Evolutionary conservation across 129 eudicot genomes (phyloP).

Genomic region (Glebionis coronaria): DNA sequence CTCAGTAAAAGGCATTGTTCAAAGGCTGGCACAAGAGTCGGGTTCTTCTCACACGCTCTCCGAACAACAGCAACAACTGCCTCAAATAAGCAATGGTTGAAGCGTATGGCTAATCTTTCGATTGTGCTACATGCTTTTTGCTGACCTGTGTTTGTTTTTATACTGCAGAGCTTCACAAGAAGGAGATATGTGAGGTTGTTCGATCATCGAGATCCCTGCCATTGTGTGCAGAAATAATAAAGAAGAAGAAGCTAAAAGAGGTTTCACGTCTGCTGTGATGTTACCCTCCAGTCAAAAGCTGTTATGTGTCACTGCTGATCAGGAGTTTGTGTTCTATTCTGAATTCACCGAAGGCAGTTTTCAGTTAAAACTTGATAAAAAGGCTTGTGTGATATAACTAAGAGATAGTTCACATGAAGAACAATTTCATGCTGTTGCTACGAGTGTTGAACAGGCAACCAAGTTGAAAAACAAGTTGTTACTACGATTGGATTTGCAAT

Average conservation of each 20-base stretch:
- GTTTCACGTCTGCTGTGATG: slow-evolving; percentile 78
- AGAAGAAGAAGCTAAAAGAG: slow-evolving; percentile 66
- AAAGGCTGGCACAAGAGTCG: slow-evolving; percentile 72
- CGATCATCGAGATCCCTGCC: too few relatives aligned
- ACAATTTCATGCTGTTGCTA: slow-evolving; percentile 84
- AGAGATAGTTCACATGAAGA: slow-evolving; percentile 91
- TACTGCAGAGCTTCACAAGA: too few relatives aligned
- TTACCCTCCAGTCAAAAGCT: slow-evolving; percentile 73
- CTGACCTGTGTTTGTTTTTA: too few relatives aligned
- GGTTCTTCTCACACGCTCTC: slow-evolving; percentile 69
- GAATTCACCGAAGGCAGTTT: slow-evolving; percentile 45
- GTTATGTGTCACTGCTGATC: slow-evolving; percentile 86
- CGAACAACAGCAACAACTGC: slow-evolving; percentile 90
- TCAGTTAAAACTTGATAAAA: slow-evolving; percentile 46
- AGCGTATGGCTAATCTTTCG: too few relatives aligned
- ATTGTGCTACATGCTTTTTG: too few relatives aligned
- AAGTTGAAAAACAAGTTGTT: neutral
- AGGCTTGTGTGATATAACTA: slow-evolving; percentile 89
- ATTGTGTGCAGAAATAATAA: slow-evolving; percentile 45
- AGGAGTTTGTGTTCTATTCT: slow-evolving; percentile 76
- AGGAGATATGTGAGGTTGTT: too few relatives aligned
- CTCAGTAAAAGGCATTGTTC: slow-evolving; percentile 76
- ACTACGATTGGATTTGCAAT: neutral
- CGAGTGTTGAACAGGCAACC: slow-evolving; percentile 86
- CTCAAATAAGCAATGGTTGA: slow-evolving; percentile 87